Evolutionary conservation across 306 rosid genomes (phyloP), one percentile per base, ranked within the genome.

Genomic region (Ziziphus jujuba): DNA sequence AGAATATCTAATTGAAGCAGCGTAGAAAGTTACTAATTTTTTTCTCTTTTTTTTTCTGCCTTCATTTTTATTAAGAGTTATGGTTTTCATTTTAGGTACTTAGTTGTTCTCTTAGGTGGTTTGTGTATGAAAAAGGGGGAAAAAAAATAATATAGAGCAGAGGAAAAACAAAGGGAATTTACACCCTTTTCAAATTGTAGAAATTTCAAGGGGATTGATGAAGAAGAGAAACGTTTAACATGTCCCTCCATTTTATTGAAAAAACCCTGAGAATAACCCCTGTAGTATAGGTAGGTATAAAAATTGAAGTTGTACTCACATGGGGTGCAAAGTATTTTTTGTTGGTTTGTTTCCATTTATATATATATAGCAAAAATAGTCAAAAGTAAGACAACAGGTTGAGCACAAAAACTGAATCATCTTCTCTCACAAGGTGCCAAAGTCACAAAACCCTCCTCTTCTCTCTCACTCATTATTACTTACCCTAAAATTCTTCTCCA

Each of bases 401-500:
- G 44, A 6, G 11, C 11, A 10, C 44, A 38, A 8, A 8, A 6
- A 38, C 6, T 2, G 54, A 36, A 15, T 75, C 23, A 63, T 19
- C 16, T 49, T 53, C 11, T 20, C 17, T 21, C 36, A 31, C 13
- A 61, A 5, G n/a, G 48, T 8, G 21, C 54, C 59, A 62, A 70
- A 52, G 56, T 36, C 6, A 15, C 34, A 38, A 56, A 67, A 23
- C 20, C 10, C 53, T 28, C 23, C 49, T 50, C 6, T 17, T 6
- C 55, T 19, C n/a, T 2, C 35, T 33, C 50, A 57, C 52, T 56
- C 49, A 54, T 48, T 44, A 52, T 59, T 36, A 38, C 96, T 85
- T 80, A 87, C 98, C 84, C 93, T 92, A 82, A 92, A 90, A 70
- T 87, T 79, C 77, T 87, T 89, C 48, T 89, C 98, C 85, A 87